Conservation (phyloP, 495 filamentous ascomycete genomes). For the Tuber microsphaerosporum region DNA sequence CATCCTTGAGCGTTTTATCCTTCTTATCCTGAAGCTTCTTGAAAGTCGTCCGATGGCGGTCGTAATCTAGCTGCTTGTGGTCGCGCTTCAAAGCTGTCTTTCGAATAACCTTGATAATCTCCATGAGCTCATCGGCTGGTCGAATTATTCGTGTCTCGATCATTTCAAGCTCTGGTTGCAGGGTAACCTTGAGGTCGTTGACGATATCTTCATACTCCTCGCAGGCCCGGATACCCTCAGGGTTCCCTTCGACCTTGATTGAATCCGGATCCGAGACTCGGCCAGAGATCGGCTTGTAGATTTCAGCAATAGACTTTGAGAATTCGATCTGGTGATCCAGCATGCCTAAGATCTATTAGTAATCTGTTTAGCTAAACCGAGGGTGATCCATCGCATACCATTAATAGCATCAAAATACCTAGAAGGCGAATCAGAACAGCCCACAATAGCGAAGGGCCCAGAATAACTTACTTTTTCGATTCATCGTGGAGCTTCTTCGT, state of each 20-base stretch:
- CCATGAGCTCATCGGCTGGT: constrained; percentile 88
- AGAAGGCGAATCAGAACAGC: constrained; percentile 15
- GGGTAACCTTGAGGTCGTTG: constrained; percentile 75
- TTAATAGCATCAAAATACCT: constrained; percentile 93
- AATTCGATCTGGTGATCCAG: constrained; percentile 96
- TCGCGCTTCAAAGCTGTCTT: constrained; percentile 85
- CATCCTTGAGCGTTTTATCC: constrained; percentile 90
- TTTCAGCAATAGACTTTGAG: constrained; percentile 85
- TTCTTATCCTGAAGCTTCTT: constrained; percentile 98
- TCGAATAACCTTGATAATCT: constrained; percentile 88
- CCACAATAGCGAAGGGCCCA: neutral
- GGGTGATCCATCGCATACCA: constrained; percentile 46
- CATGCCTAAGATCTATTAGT: constrained; percentile 59
- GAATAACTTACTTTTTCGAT: constrained; percentile 63
- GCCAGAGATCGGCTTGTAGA: constrained; percentile 97
- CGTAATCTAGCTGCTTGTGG: constrained; percentile 96
- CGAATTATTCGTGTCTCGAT: constrained; percentile 86
- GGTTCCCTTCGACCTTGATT: constrained; percentile 70
- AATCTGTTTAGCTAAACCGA: constrained; percentile 6
- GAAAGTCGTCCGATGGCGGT: constrained; percentile 68
- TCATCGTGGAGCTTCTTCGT: constrained; percentile 95
- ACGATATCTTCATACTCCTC: constrained; percentile 94
- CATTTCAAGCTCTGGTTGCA: constrained; percentile 92
- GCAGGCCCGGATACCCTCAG: constrained; percentile 90
- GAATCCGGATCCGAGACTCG: constrained; percentile 89